Evolutionary conservation across 179 eudicot genomes (phyloP), one percentile per base, ranked within the genome.

Genomic region (Actinidia arguta): DNA sequence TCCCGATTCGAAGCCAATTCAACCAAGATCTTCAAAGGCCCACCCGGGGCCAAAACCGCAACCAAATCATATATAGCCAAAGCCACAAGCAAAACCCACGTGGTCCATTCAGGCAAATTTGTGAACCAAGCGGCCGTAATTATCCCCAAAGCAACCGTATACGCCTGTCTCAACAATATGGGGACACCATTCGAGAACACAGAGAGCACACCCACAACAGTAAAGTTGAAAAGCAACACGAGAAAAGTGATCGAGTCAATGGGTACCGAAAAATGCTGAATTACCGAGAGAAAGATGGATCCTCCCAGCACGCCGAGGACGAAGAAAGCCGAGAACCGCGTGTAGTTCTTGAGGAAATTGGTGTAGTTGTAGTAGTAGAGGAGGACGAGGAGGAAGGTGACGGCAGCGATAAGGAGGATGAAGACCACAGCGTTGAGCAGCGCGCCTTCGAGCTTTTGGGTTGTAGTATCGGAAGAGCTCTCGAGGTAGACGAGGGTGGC

Each of bases 91-190:
- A 96, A 84, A 31, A 79, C 82, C 99, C 99, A 96, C n/a, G 99
- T 96, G 8, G 98, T 96, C 99, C 99, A 96, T 36, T 96, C 99
- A 5, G 99, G 99, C 91, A 96, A 86, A 67, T 91, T 90, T 7
- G 99, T 90, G 72, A 96, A 96, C 98, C 97, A 96, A 50, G 90
- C 95, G 2, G 99, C 99, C 47, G 92, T 93, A 61, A 96, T 91
- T 8, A 96, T 87, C 80, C 99, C 99, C 82, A 96, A 82, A 63
- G 68, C 82, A 17, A 96, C 98, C 90, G 90, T 94, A 83, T 88
- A 94, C 64, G 82, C 73, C 80, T 96, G 99, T 22, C 90, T 90
- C 75, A 96, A 75, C 6, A 93, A 50, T 61, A 96, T 94, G 63
- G 99, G 99, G 6, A 94, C 85, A 22, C 94, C 99, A 6, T 75